Evolutionary conservation across 352 stramenopile genomes (phyloP), one percentile per base, ranked within the genome.

Genomic region (Phytophthora sp.): DNA sequence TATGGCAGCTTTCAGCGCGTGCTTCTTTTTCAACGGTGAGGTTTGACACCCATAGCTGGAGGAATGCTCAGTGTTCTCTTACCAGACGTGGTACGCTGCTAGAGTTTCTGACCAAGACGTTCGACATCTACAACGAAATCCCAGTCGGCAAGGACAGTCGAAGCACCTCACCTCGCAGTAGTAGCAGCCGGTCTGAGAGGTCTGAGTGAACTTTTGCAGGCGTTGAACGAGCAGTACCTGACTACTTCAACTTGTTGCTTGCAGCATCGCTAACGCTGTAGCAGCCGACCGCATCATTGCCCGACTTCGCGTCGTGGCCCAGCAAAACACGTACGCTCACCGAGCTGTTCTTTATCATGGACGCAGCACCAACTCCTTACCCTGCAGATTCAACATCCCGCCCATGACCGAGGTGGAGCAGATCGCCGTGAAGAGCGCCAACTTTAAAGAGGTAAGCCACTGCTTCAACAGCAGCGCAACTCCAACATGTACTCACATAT

Each of bases 21-120:
- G 76, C 21, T 87, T 87, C 31, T 62, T 88, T 34, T 89, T 77
- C 51, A 78, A 86, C 27, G 76, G 81, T 84, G 24, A 15, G 44
- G 15, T 38, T 60, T 5, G 10, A 8, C 21, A 4, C 21, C 7
- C 17, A 10, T 2, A 41, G 9, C 5, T 41, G 15, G 34, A 23
- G n/a, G n/a, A 41, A 41, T n/a, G n/a, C n/a, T n/a, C n/a, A 1
- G 15, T 53, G 13, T 31, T 23, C 11, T n/a, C 26, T 54, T 18
- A 62, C 21, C 6, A 17, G 31, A 15, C 28, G 24, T 46, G 6
- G 11, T 12, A 32, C 15, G 26, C 48, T 35, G 30, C 12, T 18
- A 88, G 81, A 88, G 28, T 88, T 86, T 32, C 48, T 90, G 13
- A 72, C 49, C 46, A 79, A 75, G 48, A 65, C 68, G 4, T 51